These are phyloP conservation scores for Stagonosporopsis cucurbitacearum DNA, from an alignment of 2,329 filamentous ascomycete genomes.

Conservation along the genomic window DNA sequence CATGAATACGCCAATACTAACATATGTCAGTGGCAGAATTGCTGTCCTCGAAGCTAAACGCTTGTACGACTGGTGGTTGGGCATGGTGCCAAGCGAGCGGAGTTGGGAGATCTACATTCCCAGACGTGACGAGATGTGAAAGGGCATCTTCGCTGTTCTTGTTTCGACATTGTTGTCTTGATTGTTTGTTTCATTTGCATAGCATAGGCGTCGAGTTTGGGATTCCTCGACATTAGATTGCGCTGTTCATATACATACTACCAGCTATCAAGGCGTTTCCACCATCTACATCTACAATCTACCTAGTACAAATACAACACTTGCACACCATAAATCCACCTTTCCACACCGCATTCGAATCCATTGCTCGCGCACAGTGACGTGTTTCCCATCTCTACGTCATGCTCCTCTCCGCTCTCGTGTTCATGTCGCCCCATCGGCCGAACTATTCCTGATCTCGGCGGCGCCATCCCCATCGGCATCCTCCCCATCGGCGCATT, in stretches of 20 bases:
- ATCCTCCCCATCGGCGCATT: background rate
- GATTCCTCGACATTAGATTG: slow-evolving; percentile 3
- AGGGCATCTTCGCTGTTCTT: background rate
- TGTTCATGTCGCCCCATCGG: slow-evolving; percentile 2
- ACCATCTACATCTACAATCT: background rate
- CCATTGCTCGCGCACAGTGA: background rate
- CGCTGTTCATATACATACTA: background rate
- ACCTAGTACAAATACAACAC: background rate
- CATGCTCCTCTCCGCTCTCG: background rate
- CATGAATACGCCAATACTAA: slow-evolving; percentile 15
- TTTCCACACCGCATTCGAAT: background rate
- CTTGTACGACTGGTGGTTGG: slow-evolving; percentile 68
- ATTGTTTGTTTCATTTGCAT: slow-evolving; percentile 13
- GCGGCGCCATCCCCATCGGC: background rate
- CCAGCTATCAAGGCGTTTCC: background rate
- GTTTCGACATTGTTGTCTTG: background rate
- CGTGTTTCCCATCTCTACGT: slow-evolving; percentile 1
- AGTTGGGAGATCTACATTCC: slow-evolving; percentile 60
- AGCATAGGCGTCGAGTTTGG: slow-evolving; percentile 18
- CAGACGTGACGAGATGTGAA: slow-evolving; percentile 36
- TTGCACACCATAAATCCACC: background rate
- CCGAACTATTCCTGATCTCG: no score
- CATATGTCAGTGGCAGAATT: slow-evolving; percentile 56
- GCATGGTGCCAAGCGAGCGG: slow-evolving; percentile 63
- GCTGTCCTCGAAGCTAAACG: slow-evolving; percentile 60